Evolutionary conservation across 2,329 filamentous ascomycete genomes (phyloP).

Genomic region (Metarhizium anisopliae): DNA sequence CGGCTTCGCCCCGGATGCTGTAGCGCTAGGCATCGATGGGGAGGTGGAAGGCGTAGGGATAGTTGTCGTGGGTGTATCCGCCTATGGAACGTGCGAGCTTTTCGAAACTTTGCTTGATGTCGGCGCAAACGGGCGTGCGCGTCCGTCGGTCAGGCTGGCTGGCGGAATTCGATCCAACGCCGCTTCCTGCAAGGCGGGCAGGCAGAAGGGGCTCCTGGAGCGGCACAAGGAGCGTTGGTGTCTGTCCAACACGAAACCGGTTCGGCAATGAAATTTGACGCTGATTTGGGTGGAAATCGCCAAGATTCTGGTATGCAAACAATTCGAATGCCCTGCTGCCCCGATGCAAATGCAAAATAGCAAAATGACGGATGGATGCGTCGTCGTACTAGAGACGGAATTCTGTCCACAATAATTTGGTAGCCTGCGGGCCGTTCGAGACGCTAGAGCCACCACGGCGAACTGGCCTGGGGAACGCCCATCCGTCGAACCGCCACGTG

Average conservation of each 20-base stretch:
- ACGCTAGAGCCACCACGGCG: background rate
- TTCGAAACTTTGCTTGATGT: background rate
- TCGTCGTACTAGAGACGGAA: background rate
- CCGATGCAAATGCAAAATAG: background rate
- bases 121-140: background rate
- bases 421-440: background rate
- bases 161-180: background rate
- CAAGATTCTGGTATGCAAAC: background rate
- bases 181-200: background rate
- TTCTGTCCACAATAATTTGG: background rate
- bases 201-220: background rate
- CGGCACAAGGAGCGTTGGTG: background rate
- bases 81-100: background rate
- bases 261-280: background rate
- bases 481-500: background rate
- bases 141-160: background rate
- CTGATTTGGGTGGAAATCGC: background rate
- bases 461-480: background rate
- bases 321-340: background rate
- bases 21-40: slow-evolving; percentile 33
- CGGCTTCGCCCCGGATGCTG: slow-evolving; percentile 45
- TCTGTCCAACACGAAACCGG: background rate
- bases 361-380: background rate
- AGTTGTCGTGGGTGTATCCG: background rate
- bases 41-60: background rate